A percentile compares a stretch with the other conserved stretches of the same genome.
Conservation (phyloP, 2,329 filamentous ascomycete species). For the Penicillium palitans region DNA sequence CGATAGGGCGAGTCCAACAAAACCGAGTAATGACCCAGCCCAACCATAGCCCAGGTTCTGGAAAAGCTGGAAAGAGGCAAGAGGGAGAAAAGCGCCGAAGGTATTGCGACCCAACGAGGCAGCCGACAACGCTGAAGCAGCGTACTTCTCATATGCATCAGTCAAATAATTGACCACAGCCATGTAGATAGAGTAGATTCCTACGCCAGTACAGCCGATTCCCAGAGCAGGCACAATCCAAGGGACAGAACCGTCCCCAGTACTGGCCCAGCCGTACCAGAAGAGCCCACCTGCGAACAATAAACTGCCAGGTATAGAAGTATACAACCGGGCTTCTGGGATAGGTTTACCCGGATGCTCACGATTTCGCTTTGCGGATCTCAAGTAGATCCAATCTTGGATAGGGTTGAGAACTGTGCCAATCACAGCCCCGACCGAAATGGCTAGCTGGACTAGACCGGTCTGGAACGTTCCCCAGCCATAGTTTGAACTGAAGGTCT, state of each 20-base stretch:
- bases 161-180: constrained; percentile 52
- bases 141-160: constrained; percentile 52
- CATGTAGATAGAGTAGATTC: constrained; percentile 48
- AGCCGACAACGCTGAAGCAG: constrained; percentile 49
- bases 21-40: constrained; percentile 47
- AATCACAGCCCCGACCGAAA: constrained; percentile 45
- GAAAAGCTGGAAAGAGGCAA: constrained; percentile 46
- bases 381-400: constrained; percentile 36
- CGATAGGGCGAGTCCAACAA: constrained; percentile 43
- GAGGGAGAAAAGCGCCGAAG: constrained; percentile 50
- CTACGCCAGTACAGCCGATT: constrained; percentile 41
- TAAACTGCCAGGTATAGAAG: constrained; percentile 43
- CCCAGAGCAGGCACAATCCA: constrained; percentile 39
- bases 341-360: constrained; percentile 43
- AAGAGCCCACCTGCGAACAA: constrained; percentile 38
- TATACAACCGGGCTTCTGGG: constrained; percentile 47
- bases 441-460: constrained; percentile 44
- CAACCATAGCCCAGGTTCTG: constrained; percentile 44
- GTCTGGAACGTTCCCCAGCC: constrained; percentile 38
- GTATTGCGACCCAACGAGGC: constrained; percentile 48
- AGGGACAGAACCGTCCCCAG: constrained; percentile 24
- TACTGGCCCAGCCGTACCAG: constrained; percentile 39
- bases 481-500: constrained; percentile 43
- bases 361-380: constrained; percentile 27
- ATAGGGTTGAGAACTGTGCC: constrained; percentile 44